Percentiles rank a stretch among this genome's conserved stretches.
phyloP scores from a whole-genome alignment of 1,139 yeast genomes.

The Yueomyces sp. region DNA sequence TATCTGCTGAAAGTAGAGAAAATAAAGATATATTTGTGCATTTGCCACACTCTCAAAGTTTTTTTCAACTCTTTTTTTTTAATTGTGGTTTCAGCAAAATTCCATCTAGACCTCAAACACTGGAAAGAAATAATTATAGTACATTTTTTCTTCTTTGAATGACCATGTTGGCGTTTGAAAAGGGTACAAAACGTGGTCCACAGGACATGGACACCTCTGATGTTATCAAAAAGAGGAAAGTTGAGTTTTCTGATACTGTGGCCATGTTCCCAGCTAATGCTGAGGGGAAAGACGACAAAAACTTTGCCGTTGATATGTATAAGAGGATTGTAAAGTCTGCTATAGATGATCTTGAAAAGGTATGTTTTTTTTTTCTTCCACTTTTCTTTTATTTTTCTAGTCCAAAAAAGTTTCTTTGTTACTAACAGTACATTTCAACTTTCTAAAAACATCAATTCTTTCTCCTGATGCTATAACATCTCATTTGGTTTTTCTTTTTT shows the following conservation, averaged over 20 bases:
- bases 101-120: too few relatives aligned
- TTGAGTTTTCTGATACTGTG: constrained; percentile 19
- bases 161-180: constrained; percentile 23
- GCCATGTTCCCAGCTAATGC: constrained; percentile 6
- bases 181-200: constrained; percentile 15
- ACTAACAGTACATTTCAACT: background rate
- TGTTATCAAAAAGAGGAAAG: constrained; percentile 20
- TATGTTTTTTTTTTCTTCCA: constrained; percentile 22
- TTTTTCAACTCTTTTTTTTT: too few relatives aligned
- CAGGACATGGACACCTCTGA: constrained; percentile 9
- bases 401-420: constrained; percentile 4
- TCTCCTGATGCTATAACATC: constrained; percentile 1
- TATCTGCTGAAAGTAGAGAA: too few relatives aligned
- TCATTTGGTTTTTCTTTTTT: background rate
- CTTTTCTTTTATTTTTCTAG: constrained; percentile 2
- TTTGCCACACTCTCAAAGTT: too few relatives aligned
- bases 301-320: constrained; percentile 39
- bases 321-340: constrained; percentile 55
- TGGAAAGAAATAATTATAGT: too few relatives aligned
- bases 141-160: background rate
- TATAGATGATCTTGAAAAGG: constrained; percentile 53
- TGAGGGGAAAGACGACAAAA: constrained; percentile 6
- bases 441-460: constrained; percentile 11
- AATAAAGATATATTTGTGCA: too few relatives aligned
- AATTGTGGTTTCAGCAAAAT: too few relatives aligned